Conservation (phyloP, 2,329 filamentous ascomycete genomes). For the Chalaropsis thielavioides region DNA sequence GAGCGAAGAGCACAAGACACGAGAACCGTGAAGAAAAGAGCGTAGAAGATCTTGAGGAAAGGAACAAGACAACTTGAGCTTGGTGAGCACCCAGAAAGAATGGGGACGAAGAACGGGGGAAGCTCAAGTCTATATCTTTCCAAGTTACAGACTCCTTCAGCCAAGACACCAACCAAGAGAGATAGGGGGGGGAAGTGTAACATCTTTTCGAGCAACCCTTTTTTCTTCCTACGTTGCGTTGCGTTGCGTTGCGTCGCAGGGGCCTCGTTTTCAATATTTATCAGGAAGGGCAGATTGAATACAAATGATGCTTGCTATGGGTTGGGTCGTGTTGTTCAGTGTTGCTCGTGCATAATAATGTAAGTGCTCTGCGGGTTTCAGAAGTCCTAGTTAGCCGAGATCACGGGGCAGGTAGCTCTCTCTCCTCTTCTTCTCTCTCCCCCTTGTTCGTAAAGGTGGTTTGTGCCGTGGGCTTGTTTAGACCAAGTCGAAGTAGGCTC, state of each 20-base stretch:
- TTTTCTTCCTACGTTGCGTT: neutral
- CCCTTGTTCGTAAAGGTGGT: neutral
- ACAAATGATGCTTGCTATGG: neutral
- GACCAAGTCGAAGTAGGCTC: neutral
- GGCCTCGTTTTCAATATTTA: neutral
- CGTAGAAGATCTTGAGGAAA: slow-evolving; percentile 1
- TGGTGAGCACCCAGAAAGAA: neutral
- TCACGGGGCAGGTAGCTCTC: neutral
- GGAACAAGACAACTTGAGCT: slow-evolving; percentile 2
- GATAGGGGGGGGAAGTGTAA: neutral
- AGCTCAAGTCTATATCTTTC: neutral
- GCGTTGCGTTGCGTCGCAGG: neutral
- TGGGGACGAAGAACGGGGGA: neutral
- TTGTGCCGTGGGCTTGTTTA: neutral
- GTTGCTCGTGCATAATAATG: neutral
- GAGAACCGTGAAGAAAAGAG: neutral
- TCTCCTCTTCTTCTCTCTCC: neutral
- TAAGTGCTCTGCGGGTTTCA: neutral
- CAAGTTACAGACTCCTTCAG: neutral
- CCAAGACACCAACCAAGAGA: neutral
- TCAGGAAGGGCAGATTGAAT: neutral
- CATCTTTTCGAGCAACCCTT: neutral
- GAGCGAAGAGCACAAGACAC: slow-evolving; percentile 3
- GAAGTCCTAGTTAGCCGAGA: slow-evolving; percentile 2
- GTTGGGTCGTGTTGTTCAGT: neutral